Evolutionary conservation across 1,284 basidiomycete species (phyloP).

Genomic region (Pseudozyma thailandica): DNA sequence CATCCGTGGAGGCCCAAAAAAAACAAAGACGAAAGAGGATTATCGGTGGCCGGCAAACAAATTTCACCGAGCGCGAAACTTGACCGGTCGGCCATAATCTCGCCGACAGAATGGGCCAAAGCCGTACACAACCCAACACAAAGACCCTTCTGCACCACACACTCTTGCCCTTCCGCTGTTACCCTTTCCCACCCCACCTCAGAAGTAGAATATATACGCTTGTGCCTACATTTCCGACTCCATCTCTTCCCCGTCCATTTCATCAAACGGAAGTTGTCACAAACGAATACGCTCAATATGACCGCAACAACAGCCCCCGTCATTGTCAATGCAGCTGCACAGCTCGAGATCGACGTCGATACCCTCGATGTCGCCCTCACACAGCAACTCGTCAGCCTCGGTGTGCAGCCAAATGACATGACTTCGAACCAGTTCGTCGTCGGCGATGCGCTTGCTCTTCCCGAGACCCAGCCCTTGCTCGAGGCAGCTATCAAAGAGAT

Average conservation of each 20-base stretch:
- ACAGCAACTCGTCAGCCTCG: constrained; percentile 27
- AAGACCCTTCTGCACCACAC: too few relatives aligned
- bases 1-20: background rate
- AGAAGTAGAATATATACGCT: too few relatives aligned
- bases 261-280: too few relatives aligned
- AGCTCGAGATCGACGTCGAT: constrained; percentile 45
- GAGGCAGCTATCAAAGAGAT: constrained; percentile 22
- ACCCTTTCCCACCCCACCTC: too few relatives aligned
- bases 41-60: constrained; percentile 16
- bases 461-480: constrained; percentile 14
- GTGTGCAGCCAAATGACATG: constrained; percentile 44
- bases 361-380: constrained; percentile 33
- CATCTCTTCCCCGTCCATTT: too few relatives aligned
- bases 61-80: constrained; percentile 7
- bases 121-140: too few relatives aligned
- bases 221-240: too few relatives aligned
- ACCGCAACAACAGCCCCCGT: constrained; percentile 31
- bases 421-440: constrained; percentile 48
- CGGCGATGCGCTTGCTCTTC: constrained; percentile 25
- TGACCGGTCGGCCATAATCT: constrained; percentile 1
- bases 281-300: too few relatives aligned
- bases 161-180: too few relatives aligned
- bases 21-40: background rate
- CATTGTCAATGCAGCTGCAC: constrained; percentile 30
- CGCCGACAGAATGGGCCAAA: too few relatives aligned